Evolutionary conservation across 2,329 filamentous ascomycete species (phyloP).

Genomic region (Colletotrichum sojae): DNA sequence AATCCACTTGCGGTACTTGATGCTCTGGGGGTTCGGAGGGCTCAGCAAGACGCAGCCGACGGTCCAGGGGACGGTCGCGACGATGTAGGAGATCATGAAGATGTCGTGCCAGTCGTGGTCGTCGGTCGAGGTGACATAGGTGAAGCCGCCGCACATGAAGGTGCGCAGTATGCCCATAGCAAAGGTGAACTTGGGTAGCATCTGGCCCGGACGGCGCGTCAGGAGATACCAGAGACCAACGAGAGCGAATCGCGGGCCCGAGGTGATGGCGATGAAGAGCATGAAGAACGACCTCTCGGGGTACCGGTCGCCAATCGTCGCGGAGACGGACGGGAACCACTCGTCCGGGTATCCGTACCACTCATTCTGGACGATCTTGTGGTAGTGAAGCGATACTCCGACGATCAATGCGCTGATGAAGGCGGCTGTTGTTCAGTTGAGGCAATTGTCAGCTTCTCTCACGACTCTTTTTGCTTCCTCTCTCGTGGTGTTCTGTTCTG

Average conservation of each 20-base stretch:
- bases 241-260: conserved; percentile 91
- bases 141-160: conserved; percentile 96
- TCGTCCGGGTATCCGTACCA: conserved; percentile 94
- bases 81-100: conserved; percentile 98
- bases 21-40: conserved; percentile 83
- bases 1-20: conserved; percentile 91
- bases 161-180: conserved; percentile 88
- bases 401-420: conserved; percentile 90
- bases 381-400: conserved; percentile 87
- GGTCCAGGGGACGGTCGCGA: conserved; percentile 96
- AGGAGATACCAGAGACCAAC: conserved; percentile 94
- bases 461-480: no score
- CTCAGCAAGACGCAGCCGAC: conserved; percentile 90
- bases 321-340: conserved; percentile 97
- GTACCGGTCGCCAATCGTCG: conserved; percentile 97
- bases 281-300: conserved; percentile 97
- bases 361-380: conserved; percentile 98
- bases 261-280: conserved; percentile 96
- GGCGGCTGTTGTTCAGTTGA: conserved; percentile 68
- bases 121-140: conserved; percentile 97
- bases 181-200: conserved; percentile 85
- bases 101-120: conserved; percentile 99
- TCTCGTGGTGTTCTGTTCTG: neutral
- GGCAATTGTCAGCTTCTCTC: conserved; percentile 6
- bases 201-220: conserved; percentile 80